Evolutionary conservation across 345 rosid genomes (phyloP).

Genomic region (Gossypium rotundifolium): DNA sequence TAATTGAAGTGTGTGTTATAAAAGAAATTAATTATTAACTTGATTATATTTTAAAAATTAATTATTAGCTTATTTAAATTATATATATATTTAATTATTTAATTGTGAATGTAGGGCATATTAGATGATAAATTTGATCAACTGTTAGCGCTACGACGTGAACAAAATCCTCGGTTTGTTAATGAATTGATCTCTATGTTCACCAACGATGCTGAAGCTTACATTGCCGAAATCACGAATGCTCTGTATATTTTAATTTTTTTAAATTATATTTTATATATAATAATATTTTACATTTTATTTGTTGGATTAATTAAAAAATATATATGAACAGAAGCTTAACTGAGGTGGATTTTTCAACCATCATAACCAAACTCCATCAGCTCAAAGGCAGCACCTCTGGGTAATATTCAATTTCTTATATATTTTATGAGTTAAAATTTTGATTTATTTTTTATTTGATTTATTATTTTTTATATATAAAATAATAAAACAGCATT

Average conservation of each 20-base stretch:
- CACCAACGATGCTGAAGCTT: neutral
- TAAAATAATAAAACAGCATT: conserved; percentile 8
- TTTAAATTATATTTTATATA: neutral
- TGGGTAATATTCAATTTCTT: neutral
- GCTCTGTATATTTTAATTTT: neutral
- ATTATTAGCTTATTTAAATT: too few species aligned
- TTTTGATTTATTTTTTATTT: neutral
- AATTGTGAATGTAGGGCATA: neutral
- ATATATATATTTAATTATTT: too few species aligned
- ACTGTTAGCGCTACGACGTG: neutral
- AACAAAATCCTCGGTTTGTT: neutral
- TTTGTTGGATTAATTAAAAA: neutral
- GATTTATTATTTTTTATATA: too few species aligned
- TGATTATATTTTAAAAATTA: too few species aligned
- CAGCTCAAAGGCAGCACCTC: neutral
- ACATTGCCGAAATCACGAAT: neutral
- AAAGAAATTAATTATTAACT: too few species aligned
- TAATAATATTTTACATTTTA: neutral
- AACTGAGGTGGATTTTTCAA: neutral
- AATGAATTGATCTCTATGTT: neutral
- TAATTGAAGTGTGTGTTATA: too few species aligned
- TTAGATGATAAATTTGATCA: neutral
- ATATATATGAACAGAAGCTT: neutral
- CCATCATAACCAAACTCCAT: neutral
- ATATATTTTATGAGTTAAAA: too few species aligned